Percentiles rank a stretch among this genome's conserved stretches.
phyloP scores from a whole-genome alignment of 306 rosid genomes.

The Datisca glomerata region DNA sequence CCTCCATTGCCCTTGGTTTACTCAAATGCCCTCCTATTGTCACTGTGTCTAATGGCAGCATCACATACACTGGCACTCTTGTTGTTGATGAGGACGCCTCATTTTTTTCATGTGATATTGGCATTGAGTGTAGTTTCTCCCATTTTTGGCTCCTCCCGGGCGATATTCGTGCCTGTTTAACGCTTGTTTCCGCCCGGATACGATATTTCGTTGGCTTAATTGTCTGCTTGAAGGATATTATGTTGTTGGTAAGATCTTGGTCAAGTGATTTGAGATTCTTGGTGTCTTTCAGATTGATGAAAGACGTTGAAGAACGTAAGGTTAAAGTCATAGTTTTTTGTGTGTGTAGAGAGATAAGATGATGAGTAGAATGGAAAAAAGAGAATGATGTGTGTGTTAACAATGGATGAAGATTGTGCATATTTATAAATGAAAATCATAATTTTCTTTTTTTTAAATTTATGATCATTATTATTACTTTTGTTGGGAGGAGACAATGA shows the following conservation, averaged over 20 bases:
- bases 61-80: slow-evolving; percentile 66
- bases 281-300: slow-evolving; percentile 36
- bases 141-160: slow-evolving; percentile 23
- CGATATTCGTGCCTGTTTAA: background rate
- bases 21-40: slow-evolving; percentile 49
- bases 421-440: slow-evolving; percentile 20
- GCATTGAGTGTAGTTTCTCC: slow-evolving; percentile 44
- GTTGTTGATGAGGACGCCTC: too few relatives aligned
- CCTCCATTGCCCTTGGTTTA: slow-evolving; percentile 67
- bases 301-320: slow-evolving; percentile 47
- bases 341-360: slow-evolving; percentile 1
- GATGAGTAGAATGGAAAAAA: background rate
- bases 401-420: slow-evolving; percentile 15
- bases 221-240: slow-evolving; percentile 22
- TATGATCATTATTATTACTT: too few relatives aligned
- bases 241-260: slow-evolving; percentile 14
- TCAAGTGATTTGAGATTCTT: too few relatives aligned
- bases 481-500: slow-evolving; percentile 17
- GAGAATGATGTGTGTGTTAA: slow-evolving; percentile 10
- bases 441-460: background rate
- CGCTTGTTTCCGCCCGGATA: slow-evolving; percentile 22
- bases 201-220: slow-evolving; percentile 24
- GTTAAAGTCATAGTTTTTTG: slow-evolving; percentile 46
- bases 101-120: slow-evolving; percentile 9
- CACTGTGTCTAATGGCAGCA: slow-evolving; percentile 79